A percentile compares a stretch with the other conserved stretches of the same genome.
Evolutionary conservation across 169 alveolate genomes (phyloP).

Genomic region (Cytauxzoon felis): DNA sequence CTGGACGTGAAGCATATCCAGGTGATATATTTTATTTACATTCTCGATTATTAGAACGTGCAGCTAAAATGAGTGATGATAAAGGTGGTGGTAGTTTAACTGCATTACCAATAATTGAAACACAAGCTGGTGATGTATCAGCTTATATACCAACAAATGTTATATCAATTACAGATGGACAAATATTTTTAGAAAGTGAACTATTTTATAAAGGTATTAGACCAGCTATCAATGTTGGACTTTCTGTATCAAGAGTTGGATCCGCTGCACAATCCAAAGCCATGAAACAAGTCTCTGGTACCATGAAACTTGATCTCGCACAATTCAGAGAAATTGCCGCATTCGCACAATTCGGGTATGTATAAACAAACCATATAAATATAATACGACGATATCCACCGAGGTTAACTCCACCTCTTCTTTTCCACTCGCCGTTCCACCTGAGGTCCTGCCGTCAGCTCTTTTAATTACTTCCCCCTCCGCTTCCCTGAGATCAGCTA

Average conservation of each 20-base stretch:
- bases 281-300: slow-evolving; percentile 87
- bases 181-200: slow-evolving; percentile 94
- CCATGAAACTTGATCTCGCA: slow-evolving; percentile 93
- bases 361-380: background rate
- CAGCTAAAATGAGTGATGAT: slow-evolving; percentile 92
- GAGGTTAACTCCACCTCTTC: background rate
- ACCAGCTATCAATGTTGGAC: slow-evolving; percentile 98
- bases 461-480: too few relatives aligned
- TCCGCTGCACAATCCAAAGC: slow-evolving; percentile 93
- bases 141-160: slow-evolving; percentile 98
- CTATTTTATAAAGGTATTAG: slow-evolving; percentile 91
- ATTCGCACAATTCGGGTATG: slow-evolving; percentile 91
- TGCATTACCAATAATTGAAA: slow-evolving; percentile 96
- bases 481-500: too few relatives aligned
- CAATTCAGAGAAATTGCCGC: slow-evolving; percentile 96
- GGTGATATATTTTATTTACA: slow-evolving; percentile 97
- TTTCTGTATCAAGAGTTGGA: slow-evolving; percentile 95
- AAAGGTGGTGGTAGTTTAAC: slow-evolving; percentile 95
- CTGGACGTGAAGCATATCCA: slow-evolving; percentile 96
- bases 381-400: background rate
- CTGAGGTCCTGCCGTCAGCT: too few relatives aligned
- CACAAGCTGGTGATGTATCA: slow-evolving; percentile 97
- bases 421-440: too few relatives aligned
- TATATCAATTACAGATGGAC: slow-evolving; percentile 97
- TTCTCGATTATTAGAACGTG: slow-evolving; percentile 93